A percentile compares a stretch with the other conserved stretches of the same genome.
These are phyloP conservation scores for Pseudisothecium myosuroides DNA, from an alignment of 225 moss, liverwort and hornwort species.

Conservation along the genomic window DNA sequence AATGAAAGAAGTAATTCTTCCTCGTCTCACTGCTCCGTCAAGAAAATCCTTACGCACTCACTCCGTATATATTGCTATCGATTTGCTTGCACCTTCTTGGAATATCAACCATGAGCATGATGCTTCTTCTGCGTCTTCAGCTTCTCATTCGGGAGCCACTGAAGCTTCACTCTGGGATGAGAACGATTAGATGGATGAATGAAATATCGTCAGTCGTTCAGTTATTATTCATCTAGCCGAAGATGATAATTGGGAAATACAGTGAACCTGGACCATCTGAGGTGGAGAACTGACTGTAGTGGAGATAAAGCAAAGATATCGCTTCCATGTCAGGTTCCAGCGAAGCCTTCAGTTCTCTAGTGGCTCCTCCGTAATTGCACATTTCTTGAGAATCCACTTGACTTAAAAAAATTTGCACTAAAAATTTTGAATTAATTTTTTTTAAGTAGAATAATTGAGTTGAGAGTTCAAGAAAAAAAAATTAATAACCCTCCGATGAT, in stretches of 20 bases:
- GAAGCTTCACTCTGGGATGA: not conserved
- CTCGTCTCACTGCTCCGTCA: not conserved
- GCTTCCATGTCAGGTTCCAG: not conserved
- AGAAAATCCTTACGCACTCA: not conserved
- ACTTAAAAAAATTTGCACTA: too few relatives aligned
- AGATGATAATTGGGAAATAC: not conserved
- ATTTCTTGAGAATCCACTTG: too few relatives aligned
- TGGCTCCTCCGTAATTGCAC: not conserved
- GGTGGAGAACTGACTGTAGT: not conserved
- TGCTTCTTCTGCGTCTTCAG: not conserved
- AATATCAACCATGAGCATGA: not conserved
- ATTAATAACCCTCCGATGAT: too few relatives aligned
- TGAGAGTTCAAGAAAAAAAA: too few relatives aligned
- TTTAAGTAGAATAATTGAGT: too few relatives aligned
- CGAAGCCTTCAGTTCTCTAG: not conserved
- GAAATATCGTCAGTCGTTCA: accelerated
- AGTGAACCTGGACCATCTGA: constrained; percentile 24
- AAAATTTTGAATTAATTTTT: too few relatives aligned
- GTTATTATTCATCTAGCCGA: not conserved
- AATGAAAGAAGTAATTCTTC: not conserved
- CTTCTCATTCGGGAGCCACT: not conserved
- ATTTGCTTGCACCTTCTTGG: not conserved
- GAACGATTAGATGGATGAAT: not conserved
- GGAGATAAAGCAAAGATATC: not conserved
- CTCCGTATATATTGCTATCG: not conserved